These are phyloP conservation scores for Paramicrosporidium saccamoebae DNA, from an alignment of 371 early-diverging fungal species.

Conservation along the genomic window DNA sequence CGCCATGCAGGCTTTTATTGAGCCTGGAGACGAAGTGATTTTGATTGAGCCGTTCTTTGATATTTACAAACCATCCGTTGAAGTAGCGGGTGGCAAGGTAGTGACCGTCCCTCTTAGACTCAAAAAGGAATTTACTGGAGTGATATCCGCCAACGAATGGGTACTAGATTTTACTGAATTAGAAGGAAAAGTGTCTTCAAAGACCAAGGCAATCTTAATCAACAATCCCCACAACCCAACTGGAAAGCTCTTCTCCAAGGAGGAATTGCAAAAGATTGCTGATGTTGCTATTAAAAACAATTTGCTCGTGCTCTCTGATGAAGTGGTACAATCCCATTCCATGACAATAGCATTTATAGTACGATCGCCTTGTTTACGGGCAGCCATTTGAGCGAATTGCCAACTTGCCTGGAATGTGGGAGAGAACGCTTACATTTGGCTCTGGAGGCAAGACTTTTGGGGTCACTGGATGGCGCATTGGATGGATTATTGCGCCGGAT, in stretches of 20 bases:
- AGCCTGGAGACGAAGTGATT: constrained; percentile 53
- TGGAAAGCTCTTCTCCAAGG: constrained; percentile 41
- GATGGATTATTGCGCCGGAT: constrained; percentile 60
- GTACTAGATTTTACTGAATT: constrained; percentile 46
- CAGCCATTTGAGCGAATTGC: constrained; percentile 33
- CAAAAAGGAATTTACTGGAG: constrained; percentile 4
- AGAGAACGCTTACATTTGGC: constrained; percentile 73
- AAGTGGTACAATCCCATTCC: no score
- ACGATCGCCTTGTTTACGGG: constrained; percentile 60
- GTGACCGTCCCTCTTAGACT: constrained; percentile 41
- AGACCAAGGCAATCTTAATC: constrained; percentile 55
- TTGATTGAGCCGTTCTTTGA: constrained; percentile 80
- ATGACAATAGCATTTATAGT: no score
- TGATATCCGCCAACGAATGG: constrained; percentile 34
- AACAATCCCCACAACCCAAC: constrained; percentile 90
- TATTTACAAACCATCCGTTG: constrained; percentile 55
- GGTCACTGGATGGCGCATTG: constrained; percentile 86
- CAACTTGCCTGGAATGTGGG: constrained; percentile 43
- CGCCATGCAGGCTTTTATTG: constrained; percentile 30
- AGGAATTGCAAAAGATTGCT: constrained; percentile 44
- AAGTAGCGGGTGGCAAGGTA: constrained; percentile 58
- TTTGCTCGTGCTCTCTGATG: constrained; percentile 59
- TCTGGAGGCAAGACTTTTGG: constrained; percentile 76
- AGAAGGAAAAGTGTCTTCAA: constrained; percentile 26
- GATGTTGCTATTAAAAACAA: constrained; percentile 39